phyloP scores from a whole-genome alignment of 257 asterid genomes.

The Gentiana straminea region DNA sequence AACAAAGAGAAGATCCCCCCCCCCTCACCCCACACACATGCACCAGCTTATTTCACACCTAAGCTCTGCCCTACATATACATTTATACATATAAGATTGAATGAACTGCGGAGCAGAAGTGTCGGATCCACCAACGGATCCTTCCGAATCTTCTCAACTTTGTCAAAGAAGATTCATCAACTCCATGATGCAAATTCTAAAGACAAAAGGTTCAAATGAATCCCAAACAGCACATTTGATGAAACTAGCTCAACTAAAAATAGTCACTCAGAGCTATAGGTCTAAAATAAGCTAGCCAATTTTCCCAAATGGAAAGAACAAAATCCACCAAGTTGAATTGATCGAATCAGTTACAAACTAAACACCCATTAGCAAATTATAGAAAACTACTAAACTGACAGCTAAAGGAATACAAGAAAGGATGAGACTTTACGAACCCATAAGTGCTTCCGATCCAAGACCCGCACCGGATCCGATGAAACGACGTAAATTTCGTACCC shows the following conservation, averaged over 20 bases:
- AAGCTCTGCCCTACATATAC: no score
- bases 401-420: not conserved
- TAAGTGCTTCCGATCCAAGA: constrained; percentile 97
- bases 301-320: not conserved
- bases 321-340: not conserved
- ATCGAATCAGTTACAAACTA: not conserved
- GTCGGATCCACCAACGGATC: no score
- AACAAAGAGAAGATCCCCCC: no score
- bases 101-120: no score
- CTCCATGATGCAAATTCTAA: no score
- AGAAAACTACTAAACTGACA: not conserved
- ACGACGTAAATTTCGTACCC: constrained; percentile 99
- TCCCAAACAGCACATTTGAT: no score
- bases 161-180: no score
- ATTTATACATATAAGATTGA: no score
- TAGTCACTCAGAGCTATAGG: not conserved
- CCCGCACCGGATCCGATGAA: constrained; percentile 98
- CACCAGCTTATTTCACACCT: no score
- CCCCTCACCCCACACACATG: no score
- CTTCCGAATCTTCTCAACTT: no score
- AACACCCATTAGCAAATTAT: not conserved
- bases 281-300: not conserved
- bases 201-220: no score
- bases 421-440: constrained; percentile 45
- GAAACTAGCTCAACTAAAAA: not conserved